A percentile compares a stretch with the other conserved stretches of the same genome.
Evolutionary conservation across 441 rosid species (phyloP).

Genomic region (Populus tomentosa): DNA sequence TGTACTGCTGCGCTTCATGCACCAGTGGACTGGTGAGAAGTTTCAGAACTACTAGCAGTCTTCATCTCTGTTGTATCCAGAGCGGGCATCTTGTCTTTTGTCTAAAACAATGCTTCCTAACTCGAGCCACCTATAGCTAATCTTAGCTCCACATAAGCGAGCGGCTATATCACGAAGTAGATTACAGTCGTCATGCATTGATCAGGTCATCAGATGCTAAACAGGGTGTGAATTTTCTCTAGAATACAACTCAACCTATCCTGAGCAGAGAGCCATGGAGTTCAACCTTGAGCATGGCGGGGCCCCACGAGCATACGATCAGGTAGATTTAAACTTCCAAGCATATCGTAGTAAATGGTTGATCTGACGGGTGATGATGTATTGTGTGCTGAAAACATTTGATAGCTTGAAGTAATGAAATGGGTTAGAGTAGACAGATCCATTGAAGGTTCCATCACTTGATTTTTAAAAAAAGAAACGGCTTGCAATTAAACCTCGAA

Average conservation of each 20-base stretch:
- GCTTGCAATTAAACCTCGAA: no score
- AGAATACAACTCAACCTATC: not conserved
- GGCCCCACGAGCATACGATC: not conserved
- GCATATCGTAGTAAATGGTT: not conserved
- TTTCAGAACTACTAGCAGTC: not conserved
- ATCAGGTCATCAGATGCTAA: not conserved
- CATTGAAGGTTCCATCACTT: no score
- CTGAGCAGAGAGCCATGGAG: not conserved
- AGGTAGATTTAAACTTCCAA: not conserved
- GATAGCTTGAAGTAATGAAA: not conserved
- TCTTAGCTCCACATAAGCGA: not conserved
- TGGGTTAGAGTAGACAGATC: no score
- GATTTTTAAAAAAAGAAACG: no score
- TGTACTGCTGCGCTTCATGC: not conserved
- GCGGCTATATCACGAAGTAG: not conserved
- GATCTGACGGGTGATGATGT: not conserved
- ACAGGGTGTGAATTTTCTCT: not conserved
- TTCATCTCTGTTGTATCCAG: not conserved
- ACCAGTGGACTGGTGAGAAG: not conserved
- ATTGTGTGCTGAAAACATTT: not conserved
- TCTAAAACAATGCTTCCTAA: not conserved
- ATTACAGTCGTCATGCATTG: not conserved
- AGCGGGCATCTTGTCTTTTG: not conserved
- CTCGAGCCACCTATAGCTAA: not conserved
- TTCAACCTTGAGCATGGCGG: not conserved